Evolutionary conservation across 2,329 filamentous ascomycete genomes (phyloP).

Genomic region (Cordyceps sp.): DNA sequence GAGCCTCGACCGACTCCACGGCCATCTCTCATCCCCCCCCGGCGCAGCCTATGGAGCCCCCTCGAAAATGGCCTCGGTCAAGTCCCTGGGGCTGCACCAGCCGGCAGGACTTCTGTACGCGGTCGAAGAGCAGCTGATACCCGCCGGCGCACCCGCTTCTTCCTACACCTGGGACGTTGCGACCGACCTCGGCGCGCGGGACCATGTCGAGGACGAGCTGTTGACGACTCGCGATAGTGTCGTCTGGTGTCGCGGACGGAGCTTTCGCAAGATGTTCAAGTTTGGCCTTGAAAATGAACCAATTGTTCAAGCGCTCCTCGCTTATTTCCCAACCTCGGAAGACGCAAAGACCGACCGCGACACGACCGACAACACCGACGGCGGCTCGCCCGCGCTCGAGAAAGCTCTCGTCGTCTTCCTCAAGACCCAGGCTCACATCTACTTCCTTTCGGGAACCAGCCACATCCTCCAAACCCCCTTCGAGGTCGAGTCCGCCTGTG

Average conservation of each 20-base stretch:
- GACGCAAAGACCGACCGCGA: slow-evolving; percentile 10
- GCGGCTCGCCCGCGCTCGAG: slow-evolving; percentile 19
- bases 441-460: slow-evolving; percentile 73
- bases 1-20: background rate
- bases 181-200: no score
- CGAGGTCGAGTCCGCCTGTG: slow-evolving; percentile 75
- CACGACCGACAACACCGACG: slow-evolving; percentile 4
- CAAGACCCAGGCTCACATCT: slow-evolving; percentile 83
- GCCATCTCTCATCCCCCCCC: background rate
- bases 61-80: slow-evolving; percentile 64
- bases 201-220: slow-evolving; percentile 55
- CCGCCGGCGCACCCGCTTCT: slow-evolving; percentile 44
- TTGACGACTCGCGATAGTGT: slow-evolving; percentile 60
- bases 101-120: slow-evolving; percentile 73
- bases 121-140: slow-evolving; percentile 62
- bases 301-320: slow-evolving; percentile 73
- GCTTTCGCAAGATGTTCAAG: slow-evolving; percentile 72
- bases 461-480: slow-evolving; percentile 91
- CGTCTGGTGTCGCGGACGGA: slow-evolving; percentile 75
- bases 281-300: slow-evolving; percentile 77
- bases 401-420: slow-evolving; percentile 79
- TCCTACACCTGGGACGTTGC: slow-evolving; percentile 63
- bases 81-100: slow-evolving; percentile 79
- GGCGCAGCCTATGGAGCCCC: slow-evolving; percentile 14
- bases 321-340: slow-evolving; percentile 53